A percentile compares a stretch with the other conserved stretches of the same genome.
These are phyloP conservation scores for Yamadazyma atmosphaerica DNA, from an alignment of 1,139 yeast genomes.

Conservation along the genomic window DNA sequence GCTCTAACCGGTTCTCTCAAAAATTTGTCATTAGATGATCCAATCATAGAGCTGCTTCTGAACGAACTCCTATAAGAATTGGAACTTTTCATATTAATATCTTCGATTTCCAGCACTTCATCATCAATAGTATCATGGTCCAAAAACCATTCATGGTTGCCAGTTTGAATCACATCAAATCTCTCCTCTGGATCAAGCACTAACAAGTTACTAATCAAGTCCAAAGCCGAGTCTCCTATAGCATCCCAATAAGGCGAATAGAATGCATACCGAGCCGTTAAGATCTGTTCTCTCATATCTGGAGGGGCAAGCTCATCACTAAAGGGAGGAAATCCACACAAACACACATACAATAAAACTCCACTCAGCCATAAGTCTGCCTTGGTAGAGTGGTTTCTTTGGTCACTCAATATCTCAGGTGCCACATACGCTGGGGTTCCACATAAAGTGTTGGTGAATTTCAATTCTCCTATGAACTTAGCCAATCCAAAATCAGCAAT, in stretches of 20 bases:
- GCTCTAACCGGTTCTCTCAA: slow-evolving; percentile 21
- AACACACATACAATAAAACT: slow-evolving; percentile 69
- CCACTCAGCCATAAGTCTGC: slow-evolving; percentile 85
- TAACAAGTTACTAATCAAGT: slow-evolving; percentile 60
- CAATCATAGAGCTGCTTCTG: slow-evolving; percentile 15
- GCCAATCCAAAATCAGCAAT: slow-evolving; percentile 84
- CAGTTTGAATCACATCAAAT: slow-evolving; percentile 50
- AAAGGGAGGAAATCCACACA: slow-evolving; percentile 85
- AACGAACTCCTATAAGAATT: neutral
- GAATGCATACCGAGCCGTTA: slow-evolving; percentile 66
- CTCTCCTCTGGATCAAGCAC: slow-evolving; percentile 59
- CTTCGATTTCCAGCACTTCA: slow-evolving; percentile 1
- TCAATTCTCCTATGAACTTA: slow-evolving; percentile 73
- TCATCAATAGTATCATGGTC: slow-evolving; percentile 7
- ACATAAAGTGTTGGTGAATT: slow-evolving; percentile 74
- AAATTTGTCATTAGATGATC: slow-evolving; percentile 4
- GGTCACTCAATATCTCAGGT: slow-evolving; percentile 61
- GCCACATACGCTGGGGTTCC: slow-evolving; percentile 88
- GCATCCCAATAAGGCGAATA: slow-evolving; percentile 82
- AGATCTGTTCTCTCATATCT: slow-evolving; percentile 70
- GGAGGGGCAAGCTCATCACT: slow-evolving; percentile 83
- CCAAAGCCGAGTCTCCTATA: slow-evolving; percentile 62
- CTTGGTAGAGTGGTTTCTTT: slow-evolving; percentile 64
- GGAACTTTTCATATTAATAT: slow-evolving; percentile 4
- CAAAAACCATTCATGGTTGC: slow-evolving; percentile 56